Evolutionary conservation across 2,329 filamentous ascomycete genomes (phyloP).

Genomic region (Xylaria hypoxylon): DNA sequence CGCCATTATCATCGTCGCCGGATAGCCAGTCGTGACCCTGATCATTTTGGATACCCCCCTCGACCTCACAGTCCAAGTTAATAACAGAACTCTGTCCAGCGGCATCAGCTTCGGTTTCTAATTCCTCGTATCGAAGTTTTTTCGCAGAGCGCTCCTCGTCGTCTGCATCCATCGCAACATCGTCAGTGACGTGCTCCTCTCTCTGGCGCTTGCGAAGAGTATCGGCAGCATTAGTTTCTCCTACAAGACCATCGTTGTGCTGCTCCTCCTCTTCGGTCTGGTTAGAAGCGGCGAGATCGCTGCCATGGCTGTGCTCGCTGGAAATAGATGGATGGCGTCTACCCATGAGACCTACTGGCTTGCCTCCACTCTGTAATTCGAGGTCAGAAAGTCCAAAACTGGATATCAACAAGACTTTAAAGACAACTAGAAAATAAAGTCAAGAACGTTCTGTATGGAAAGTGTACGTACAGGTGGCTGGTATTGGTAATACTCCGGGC

Average conservation of each 20-base stretch:
- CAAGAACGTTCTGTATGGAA: not conserved
- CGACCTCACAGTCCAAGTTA: not conserved
- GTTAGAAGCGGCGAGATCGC: not conserved
- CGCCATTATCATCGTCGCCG: not conserved
- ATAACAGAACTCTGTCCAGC: not conserved
- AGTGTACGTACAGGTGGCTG: conserved; percentile 58
- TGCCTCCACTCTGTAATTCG: conserved; percentile 52
- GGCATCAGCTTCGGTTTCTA: not conserved
- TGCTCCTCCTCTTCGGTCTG: not conserved
- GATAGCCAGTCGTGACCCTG: not conserved
- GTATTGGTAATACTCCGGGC: conserved; percentile 57
- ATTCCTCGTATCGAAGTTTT: not conserved
- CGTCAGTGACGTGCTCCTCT: not conserved
- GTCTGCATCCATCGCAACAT: not conserved
- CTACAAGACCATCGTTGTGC: not conserved
- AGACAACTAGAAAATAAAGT: not conserved
- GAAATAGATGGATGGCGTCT: conserved; percentile 1
- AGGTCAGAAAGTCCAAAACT: conserved; percentile 1
- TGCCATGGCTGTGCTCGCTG: not conserved
- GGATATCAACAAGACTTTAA: not conserved
- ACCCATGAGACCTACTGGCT: conserved; percentile 51
- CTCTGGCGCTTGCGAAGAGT: conserved; percentile 6
- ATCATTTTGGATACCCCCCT: not conserved
- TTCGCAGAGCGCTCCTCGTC: conserved; percentile 8
- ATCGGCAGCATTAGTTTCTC: not conserved